Conservation (phyloP, 768 basidiomycete genomes). For the Tremella mesenterica region DNA sequence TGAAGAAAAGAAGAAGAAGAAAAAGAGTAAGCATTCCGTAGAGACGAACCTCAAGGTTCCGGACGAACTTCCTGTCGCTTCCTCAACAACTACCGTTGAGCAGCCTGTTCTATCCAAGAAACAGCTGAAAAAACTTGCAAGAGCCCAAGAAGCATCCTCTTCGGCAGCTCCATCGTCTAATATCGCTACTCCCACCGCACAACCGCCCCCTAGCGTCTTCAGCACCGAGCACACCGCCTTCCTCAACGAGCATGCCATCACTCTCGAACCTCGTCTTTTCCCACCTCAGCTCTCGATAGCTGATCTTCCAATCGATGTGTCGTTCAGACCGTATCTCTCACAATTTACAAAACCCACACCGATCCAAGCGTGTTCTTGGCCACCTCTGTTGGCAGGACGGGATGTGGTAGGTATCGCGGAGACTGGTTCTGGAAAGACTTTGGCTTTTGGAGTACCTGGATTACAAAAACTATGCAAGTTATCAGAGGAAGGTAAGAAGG, state of each 20-base stretch:
- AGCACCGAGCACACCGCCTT: slow-evolving; percentile 54
- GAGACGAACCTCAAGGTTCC: slow-evolving; percentile 6
- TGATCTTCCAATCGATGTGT: slow-evolving; percentile 59
- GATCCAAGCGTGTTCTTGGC: slow-evolving; percentile 93
- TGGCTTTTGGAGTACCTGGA: slow-evolving; percentile 90
- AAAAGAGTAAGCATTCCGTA: slow-evolving; percentile 5
- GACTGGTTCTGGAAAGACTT: slow-evolving; percentile 87
- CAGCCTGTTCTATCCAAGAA: slow-evolving; percentile 15
- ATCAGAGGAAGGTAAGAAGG: slow-evolving; percentile 7
- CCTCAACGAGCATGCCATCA: slow-evolving; percentile 63
- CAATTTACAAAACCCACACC: slow-evolving; percentile 83
- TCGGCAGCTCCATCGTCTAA: slow-evolving; percentile 11
- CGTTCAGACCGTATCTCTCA: slow-evolving; percentile 57
- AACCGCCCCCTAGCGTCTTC: slow-evolving; percentile 38
- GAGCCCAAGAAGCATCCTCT: slow-evolving; percentile 6
- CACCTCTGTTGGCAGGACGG: slow-evolving; percentile 60
- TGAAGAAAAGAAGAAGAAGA: slow-evolving; percentile 22
- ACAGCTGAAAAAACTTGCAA: slow-evolving; percentile 30
- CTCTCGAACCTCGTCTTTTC: slow-evolving; percentile 53
- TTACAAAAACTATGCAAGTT: slow-evolving; percentile 55
- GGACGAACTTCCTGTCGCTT: slow-evolving; percentile 3
- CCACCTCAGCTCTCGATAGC: slow-evolving; percentile 64
- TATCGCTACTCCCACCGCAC: slow-evolving; percentile 30
- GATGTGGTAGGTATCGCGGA: slow-evolving; percentile 93
- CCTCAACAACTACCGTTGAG: slow-evolving; percentile 1